Evolutionary conservation across 2,329 filamentous ascomycete genomes (phyloP), one percentile per base, ranked within the genome.

Genomic region (Fusarium globosum): DNA sequence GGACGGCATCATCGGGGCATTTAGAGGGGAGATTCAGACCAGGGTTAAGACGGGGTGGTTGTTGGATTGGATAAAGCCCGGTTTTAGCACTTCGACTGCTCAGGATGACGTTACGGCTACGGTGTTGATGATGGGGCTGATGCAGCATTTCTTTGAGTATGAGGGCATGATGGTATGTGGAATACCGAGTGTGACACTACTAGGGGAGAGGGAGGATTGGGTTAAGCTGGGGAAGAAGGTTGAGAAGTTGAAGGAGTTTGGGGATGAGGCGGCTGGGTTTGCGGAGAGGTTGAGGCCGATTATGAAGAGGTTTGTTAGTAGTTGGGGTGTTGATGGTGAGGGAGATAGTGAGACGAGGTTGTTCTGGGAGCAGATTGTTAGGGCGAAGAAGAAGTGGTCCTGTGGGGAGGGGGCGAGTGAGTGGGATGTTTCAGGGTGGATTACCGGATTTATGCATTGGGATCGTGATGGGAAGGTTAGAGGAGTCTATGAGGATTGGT

Each of bases 381-480:
- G 81, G 12, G 80, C 80, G 0, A 76, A 81, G 49, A 81, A 79
- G 51, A 73, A 68, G 61, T 80, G 66, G 53, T 74, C 65, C n/a
- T 82, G 73, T 48, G 77, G 76, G n/a, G 76, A 64, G 43, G 81
- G 76, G 6, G 77, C 74, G 33, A 78, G 53, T 71, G 83, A 81
- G 72, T 83, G 77, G 72, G 78, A 80, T 52, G 67, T 86, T 6
- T 84, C 82, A 0, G 86, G 87, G 10, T 88, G 86, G 86, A 82
- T 87, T 59, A 84, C 84, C 2, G 85, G 82, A 0, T 87, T 88
- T 68, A 79, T 83, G 71, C 85, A 84, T 70, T 88, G 85, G 84
- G 73, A 78, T 21, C 75, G 72, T 2, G 65, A 81, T 21, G 86
- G 86, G 1, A 41, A 53, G 1, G 59, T 77, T 2, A 53, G 67